Evolutionary conservation across 768 basidiomycete species (phyloP), one percentile per base, ranked within the genome.

Genomic region (Podaxis pistillaris): DNA sequence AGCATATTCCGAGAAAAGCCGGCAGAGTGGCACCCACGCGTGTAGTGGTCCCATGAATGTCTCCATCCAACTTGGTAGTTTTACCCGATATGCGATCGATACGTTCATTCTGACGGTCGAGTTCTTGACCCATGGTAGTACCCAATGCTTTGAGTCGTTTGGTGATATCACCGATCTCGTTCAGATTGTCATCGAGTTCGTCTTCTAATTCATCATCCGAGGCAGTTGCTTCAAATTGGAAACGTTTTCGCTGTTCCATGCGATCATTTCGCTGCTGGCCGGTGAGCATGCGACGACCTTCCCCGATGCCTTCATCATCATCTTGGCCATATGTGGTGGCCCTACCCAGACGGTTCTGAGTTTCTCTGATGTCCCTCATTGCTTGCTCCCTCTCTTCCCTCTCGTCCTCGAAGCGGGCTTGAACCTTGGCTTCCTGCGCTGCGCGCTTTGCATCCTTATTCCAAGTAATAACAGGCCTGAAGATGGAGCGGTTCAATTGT

Each of bases 141-240:
- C 90, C 92, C 19, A 96, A 77, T 2, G 87, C 85, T 75, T 91
- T 93, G 64, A 97, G 80, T 51, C 86, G 80, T 76, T 88, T 91
- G 1, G 91, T 86, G 56, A 89, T 84, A 56, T 87, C 87, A 38
- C 84, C 78, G 63, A 96, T 90, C 74, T 96, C 94, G 71, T 92
- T 87, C 26, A 99, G 77, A 73, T 98, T 98, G 66, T 83, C 86
- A 69, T 98, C 96, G 40, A 99, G 69, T 75, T 98, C 95, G 68
- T 98, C 90, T 77, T 99, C 96, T 1, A 96, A 67, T 75, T 96
- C 94, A 68, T 98, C 95, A 69, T 99, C 96, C 5, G 90, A 93
- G 2, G 83, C 93, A 40, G 86, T 90, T 28, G 87, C 86, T 67
- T 99, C 96, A 69, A 98, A 97, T 75, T 98, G 94, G 72, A 86